Percentiles rank a stretch among this genome's conserved stretches.
These are phyloP conservation scores for Lathyrus oleraceus DNA, from an alignment of 306 rosid genomes.

Conservation along the genomic window DNA sequence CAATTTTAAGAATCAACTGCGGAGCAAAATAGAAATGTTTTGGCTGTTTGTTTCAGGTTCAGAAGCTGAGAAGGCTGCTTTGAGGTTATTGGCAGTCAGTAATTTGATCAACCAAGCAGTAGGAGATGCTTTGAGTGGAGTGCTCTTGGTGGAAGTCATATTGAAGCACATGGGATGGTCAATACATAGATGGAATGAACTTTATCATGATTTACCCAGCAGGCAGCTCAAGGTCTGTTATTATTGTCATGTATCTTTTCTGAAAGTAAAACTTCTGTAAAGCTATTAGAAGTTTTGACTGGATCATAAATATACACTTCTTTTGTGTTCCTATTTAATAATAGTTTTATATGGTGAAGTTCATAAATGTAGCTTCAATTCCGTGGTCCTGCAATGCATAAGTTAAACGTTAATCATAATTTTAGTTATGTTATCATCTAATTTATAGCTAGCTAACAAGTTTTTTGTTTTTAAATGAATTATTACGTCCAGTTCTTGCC, in stretches of 20 bases:
- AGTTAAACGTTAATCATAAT: conserved; percentile 5
- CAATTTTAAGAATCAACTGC: conserved; percentile 24
- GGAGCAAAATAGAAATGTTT: conserved; percentile 11
- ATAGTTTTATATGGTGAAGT: neutral
- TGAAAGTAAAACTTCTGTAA: conserved; percentile 1
- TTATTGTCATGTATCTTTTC: neutral
- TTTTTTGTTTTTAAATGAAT: conserved; percentile 9
- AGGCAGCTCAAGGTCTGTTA: conserved; percentile 83
- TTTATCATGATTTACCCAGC: conserved; percentile 91
- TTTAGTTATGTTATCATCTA: conserved; percentile 3
- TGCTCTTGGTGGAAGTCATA: conserved; percentile 91
- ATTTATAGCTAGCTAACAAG: neutral
- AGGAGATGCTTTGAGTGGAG: conserved; percentile 93
- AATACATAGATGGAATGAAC: conserved; percentile 72
- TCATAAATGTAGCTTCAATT: conserved; percentile 1
- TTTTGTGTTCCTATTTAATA: conserved; percentile 21
- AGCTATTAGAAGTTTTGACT: conserved; percentile 16
- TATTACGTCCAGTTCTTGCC: neutral
- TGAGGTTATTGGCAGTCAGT: conserved; percentile 72
- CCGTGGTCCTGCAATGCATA: conserved; percentile 17
- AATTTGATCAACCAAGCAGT: conserved; percentile 87
- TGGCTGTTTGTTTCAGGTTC: conserved; percentile 51
- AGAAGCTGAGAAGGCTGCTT: conserved; percentile 73
- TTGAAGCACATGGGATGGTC: conserved; percentile 76
- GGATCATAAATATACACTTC: conserved; percentile 13